Evolutionary conservation across 164 flowering plant species (phyloP), one percentile per base, ranked within the genome.

Genomic region (Dillenia suffruticosa): DNA sequence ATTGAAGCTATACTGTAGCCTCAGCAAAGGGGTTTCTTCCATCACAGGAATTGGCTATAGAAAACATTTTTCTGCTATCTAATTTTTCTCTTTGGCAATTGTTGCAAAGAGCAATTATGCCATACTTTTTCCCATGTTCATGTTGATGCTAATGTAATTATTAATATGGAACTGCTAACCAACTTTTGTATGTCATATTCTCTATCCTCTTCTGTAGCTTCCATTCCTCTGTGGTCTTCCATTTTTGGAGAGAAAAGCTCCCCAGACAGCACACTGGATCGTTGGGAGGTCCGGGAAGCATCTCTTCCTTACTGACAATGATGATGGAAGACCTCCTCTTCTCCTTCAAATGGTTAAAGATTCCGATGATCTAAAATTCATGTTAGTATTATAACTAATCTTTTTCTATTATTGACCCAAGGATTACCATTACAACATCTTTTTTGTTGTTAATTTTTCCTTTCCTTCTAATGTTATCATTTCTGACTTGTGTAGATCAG

Each of bases 261-360:
- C 87, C 48, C 87, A 82, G 68, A 78, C 90, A 48, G 91, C 96
- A 51, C 95, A 87, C 58, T 84, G 80, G 86, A 58, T 89, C 66
- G 87, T 65, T 71, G 93, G 98, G 66, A 81, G 88, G 73, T 74
- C 97, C 11, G 99, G 99, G 46, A 88, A 81, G 68, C 99, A 92
- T 77, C 88, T 95, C 10, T 95, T 95, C 63, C 94, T 95, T 19
- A 87, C 88, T 54, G 99, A 95, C 61, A 57, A 72, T 32, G 89
- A 92, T 73, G 83, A 82, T 66, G 90, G 87, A 51, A 79, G 65
- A 57, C 88, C 81, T 61, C 99, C 96, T n/a, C 96, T 95, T 57
- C 94, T 95, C 47, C 81, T 84, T 57, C 78, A 74, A 66, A 95
- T 95, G 99, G 96, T 77, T 61, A 75, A 76, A 62, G 99, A 95